Evolutionary conservation across 345 rosid genomes (phyloP).

Genomic region (Firmiana major): DNA sequence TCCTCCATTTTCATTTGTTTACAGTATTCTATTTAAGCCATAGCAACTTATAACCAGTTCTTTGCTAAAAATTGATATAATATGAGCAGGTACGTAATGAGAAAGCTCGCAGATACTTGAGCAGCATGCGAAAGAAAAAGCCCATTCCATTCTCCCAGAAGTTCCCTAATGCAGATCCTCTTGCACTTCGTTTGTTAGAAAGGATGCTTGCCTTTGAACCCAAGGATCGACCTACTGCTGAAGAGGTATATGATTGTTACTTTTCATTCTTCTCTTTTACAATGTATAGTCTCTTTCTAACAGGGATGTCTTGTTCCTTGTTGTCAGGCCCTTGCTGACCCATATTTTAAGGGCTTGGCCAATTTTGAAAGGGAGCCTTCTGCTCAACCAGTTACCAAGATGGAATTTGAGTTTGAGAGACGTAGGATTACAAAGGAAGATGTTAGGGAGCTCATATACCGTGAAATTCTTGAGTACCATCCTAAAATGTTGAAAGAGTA

Average conservation of each 20-base stretch:
- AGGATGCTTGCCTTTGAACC: conserved; percentile 95
- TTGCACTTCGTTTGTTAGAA: conserved; percentile 83
- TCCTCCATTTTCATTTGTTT: conserved; percentile 12
- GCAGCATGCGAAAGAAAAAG: conserved; percentile 95
- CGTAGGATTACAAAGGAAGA: conserved; percentile 95
- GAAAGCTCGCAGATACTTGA: conserved; percentile 89
- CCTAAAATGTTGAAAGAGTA: conserved; percentile 89
- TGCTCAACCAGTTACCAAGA: conserved; percentile 89
- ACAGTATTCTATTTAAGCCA: not conserved
- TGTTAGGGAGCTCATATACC: conserved; percentile 84
- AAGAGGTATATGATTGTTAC: conserved; percentile 50
- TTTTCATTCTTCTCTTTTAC: not conserved
- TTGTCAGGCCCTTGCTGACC: conserved; percentile 90
- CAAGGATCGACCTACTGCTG: conserved; percentile 84
- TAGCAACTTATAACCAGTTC: not conserved
- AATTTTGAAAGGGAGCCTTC: conserved; percentile 95
- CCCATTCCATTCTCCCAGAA: conserved; percentile 76
- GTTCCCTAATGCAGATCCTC: conserved; percentile 91
- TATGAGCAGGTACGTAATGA: conserved; percentile 81
- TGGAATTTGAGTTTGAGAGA: conserved; percentile 97
- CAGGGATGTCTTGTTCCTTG: conserved; percentile 14
- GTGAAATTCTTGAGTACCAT: conserved; percentile 91
- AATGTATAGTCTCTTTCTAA: conserved; percentile 16
- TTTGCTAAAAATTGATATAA: conserved; percentile 22
- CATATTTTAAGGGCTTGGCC: conserved; percentile 85